Evolutionary conservation across 345 rosid genomes (phyloP).

Genomic region (Excoecaria cochinchinensis): DNA sequence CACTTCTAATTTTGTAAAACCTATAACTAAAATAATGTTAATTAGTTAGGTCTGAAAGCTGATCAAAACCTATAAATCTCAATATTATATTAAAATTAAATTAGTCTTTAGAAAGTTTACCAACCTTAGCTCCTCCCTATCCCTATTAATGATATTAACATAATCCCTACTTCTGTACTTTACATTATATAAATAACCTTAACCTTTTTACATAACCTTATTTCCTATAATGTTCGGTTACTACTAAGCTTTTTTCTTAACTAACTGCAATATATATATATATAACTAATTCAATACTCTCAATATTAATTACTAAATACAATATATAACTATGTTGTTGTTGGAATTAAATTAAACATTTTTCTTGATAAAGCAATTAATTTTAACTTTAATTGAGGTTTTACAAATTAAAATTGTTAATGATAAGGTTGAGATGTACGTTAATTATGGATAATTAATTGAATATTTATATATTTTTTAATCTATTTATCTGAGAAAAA

Average conservation of each 20-base stretch:
- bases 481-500: not conserved
- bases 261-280: not conserved
- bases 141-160: not conserved
- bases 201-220: no score
- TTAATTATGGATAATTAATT: no score
- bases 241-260: not conserved
- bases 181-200: not conserved
- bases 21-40: constrained; percentile 12
- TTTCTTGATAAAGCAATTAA: no score
- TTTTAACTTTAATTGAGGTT: no score
- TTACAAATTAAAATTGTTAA: no score
- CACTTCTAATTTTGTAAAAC: constrained; percentile 3
- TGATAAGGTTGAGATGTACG: no score
- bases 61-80: constrained; percentile 25
- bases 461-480: not conserved
- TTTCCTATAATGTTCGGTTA: not conserved
- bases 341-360: no score
- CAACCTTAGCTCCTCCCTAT: constrained; percentile 10
- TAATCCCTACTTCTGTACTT: not conserved
- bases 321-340: no score
- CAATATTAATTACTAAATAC: no score
- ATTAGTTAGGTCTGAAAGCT: constrained; percentile 43
- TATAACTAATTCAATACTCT: not conserved
- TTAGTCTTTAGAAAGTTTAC: constrained; percentile 17
- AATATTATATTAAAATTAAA: not conserved